These are phyloP conservation scores for Stephanodiscus minutulus DNA, from an alignment of 108 stramenopile genomes.

Conservation along the genomic window DNA sequence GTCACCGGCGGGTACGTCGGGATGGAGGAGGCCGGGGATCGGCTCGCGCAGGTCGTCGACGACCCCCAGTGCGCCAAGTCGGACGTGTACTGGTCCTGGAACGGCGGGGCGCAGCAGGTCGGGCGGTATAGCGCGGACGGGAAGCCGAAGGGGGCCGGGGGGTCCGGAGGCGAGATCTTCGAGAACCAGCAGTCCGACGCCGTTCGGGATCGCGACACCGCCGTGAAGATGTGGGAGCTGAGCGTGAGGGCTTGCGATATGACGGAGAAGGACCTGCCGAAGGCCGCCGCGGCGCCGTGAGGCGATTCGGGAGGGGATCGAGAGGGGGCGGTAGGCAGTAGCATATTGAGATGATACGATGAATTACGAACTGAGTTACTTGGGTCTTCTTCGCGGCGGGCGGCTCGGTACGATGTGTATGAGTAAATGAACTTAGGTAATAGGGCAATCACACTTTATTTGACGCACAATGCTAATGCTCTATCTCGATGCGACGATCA, in stretches of 20 bases:
- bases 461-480: neutral
- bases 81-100: constrained; percentile 97
- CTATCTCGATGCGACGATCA: constrained; percentile 37
- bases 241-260: constrained; percentile 77
- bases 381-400: neutral
- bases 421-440: neutral
- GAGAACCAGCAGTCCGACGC: constrained; percentile 89
- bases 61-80: constrained; percentile 87
- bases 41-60: constrained; percentile 85
- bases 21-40: constrained; percentile 89
- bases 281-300: constrained; percentile 38
- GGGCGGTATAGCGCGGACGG: constrained; percentile 82
- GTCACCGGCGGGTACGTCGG: constrained; percentile 91
- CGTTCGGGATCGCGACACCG: constrained; percentile 73
- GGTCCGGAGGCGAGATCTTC: constrained; percentile 94
- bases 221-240: constrained; percentile 90
- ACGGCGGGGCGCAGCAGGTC: constrained; percentile 91
- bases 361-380: neutral
- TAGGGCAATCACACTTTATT: too few relatives aligned
- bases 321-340: neutral
- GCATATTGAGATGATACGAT: neutral
- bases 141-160: constrained; percentile 89
- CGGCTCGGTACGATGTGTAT: neutral
- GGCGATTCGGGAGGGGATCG: neutral
- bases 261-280: constrained; percentile 78